phyloP scores from a whole-genome alignment of 768 basidiomycete species.

The Boletus subcaerulescens region DNA sequence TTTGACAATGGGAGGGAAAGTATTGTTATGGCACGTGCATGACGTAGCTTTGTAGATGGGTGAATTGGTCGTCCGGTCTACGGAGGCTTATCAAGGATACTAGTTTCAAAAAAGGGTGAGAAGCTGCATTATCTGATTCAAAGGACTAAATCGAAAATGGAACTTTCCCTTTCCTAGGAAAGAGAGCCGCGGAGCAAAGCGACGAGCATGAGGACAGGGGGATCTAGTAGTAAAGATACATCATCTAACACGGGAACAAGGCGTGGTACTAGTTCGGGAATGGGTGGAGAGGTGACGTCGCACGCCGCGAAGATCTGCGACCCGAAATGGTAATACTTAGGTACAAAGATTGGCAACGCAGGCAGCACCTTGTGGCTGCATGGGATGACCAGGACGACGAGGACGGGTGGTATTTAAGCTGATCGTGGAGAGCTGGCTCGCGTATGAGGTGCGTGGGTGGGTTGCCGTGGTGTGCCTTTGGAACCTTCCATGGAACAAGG shows the following conservation, averaged over 20 bases:
- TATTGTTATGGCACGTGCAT: too few relatives aligned
- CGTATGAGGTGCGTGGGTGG: conserved; percentile 5
- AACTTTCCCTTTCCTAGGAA: neutral
- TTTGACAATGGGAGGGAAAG: too few relatives aligned
- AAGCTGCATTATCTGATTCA: conserved; percentile 9
- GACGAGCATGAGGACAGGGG: neutral
- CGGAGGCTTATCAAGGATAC: too few relatives aligned
- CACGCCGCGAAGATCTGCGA: conserved; percentile 21
- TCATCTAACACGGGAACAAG: conserved; percentile 15
- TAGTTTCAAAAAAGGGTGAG: neutral
- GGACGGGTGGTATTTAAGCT: neutral
- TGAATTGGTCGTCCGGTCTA: too few relatives aligned
- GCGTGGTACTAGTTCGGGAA: conserved; percentile 11
- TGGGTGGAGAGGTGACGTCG: conserved; percentile 19
- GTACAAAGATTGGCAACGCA: neutral
- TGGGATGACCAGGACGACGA: too few relatives aligned
- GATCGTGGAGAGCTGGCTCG: neutral
- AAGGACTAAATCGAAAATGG: neutral
- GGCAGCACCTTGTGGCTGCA: too few relatives aligned
- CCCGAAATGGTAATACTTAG: conserved; percentile 21
- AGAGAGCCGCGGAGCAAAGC: conserved; percentile 1
- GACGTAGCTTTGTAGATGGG: too few relatives aligned
- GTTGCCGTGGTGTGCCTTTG: conserved; percentile 2
- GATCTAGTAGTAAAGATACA: neutral
- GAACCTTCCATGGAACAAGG: conserved; percentile 21